Evolutionary conservation across 495 filamentous ascomycete genomes (phyloP).

Genomic region (Filosporella fistucella): DNA sequence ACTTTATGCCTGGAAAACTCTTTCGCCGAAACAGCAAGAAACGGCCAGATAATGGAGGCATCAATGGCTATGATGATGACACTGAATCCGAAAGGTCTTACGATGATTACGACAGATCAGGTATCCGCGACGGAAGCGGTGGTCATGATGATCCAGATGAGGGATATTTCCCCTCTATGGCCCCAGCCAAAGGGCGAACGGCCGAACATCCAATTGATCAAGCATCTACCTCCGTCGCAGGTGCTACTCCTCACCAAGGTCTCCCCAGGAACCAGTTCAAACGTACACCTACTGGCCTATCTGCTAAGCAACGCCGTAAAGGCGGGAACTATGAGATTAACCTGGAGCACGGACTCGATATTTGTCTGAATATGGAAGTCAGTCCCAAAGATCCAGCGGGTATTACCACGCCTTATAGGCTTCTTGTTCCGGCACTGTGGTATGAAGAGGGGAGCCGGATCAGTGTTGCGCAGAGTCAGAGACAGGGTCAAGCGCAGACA

Average conservation of each 20-base stretch:
- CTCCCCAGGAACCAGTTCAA: conserved; percentile 51
- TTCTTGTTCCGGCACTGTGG: conserved; percentile 76
- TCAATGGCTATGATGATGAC: conserved; percentile 38
- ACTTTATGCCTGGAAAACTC: conserved; percentile 43
- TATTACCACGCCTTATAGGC: conserved; percentile 80
- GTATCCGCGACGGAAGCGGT: conserved; percentile 19
- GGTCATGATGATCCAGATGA: conserved; percentile 11
- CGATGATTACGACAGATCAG: conserved; percentile 15
- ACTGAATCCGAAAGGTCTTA: conserved; percentile 3
- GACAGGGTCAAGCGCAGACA: too few relatives aligned
- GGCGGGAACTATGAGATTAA: conserved; percentile 44
- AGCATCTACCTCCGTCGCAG: conserved; percentile 12
- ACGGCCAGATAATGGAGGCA: conserved; percentile 39
- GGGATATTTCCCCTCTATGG: conserved; percentile 20
- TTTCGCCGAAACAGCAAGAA: conserved; percentile 50
- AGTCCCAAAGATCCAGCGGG: conserved; percentile 79
- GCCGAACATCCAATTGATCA: conserved; percentile 1
- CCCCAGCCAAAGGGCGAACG: conserved; percentile 5
- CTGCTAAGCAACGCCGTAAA: conserved; percentile 48
- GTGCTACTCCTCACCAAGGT: conserved; percentile 5
- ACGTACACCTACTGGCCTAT: conserved; percentile 67
- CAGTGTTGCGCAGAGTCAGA: too few relatives aligned
- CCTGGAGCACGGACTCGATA: conserved; percentile 73
- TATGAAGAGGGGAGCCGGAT: too few relatives aligned
- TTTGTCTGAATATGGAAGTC: conserved; percentile 83